Base-by-base conservation (phyloP, 2,329 filamentous ascomycete genomes). In the Arthrobotrys conoides region DNA sequence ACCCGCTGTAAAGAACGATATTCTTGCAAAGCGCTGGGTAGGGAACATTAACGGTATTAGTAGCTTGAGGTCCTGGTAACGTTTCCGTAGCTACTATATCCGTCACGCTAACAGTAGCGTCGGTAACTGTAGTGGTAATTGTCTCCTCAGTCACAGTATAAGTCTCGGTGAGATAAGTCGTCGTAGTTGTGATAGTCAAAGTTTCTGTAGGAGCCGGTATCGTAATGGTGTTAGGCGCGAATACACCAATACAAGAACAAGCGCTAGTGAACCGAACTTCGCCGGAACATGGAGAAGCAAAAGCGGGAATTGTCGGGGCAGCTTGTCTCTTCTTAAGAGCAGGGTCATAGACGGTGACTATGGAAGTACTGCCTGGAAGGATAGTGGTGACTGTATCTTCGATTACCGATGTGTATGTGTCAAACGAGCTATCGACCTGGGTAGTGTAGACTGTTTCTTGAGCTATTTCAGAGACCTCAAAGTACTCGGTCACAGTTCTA, bases 231-330 rank as follows among this genome's bases (percentile, higher is more conserved):
- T 38, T 48, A 27, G 51, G 55, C 1, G 22, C 53, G 5, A 41
- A 49, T 8, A 70, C 44, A 57, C 83, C 83, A 41, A 80, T 81
- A 80, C 83, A 83, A 1, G 81, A 81, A 80, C 83, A 83, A 6
- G 82, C 83, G 67, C 80, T 82, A n/a, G 78, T 72, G 77, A 83
- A 83, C 12, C 57, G 64, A 30, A 67, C 79, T 0, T 72, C 44
- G 38, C 79, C 65, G 4, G 65, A 51, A 80, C 83, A 83, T 14
- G 80, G 67, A 2, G 80, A 79, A 9, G 83, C 83, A 65, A 83
- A 83, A 22, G 53, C 48, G 0, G 82, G 82, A 24, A 79, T 59
- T 10, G 59, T 80, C 57, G 51, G 49, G 0, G 38, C 22, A 6
- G 41, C 53, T 27, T 70, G 53, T 51, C 67, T 70, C 49, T 70